Evolutionary conservation across 1,284 basidiomycete genomes (phyloP), one percentile per base, ranked within the genome.

Genomic region (Pseudozyma tsukubaensis): DNA sequence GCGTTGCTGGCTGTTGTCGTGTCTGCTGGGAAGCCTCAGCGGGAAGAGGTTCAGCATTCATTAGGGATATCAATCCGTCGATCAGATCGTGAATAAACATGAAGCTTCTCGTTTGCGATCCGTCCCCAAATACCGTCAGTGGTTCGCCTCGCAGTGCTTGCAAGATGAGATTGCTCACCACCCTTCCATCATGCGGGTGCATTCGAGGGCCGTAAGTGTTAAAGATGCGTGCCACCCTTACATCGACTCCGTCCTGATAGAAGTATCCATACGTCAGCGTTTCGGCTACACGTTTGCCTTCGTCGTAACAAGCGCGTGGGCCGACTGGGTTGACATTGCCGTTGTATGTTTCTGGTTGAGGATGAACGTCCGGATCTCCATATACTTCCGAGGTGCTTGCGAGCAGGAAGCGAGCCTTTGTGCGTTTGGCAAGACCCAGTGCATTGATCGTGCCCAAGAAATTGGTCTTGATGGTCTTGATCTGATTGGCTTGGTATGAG

Each of bases 81-180:
- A 88, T 84, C 44, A 88, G 83, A 79, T 88, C 88, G 82, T 93
- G 92, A 70, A 93, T 53, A 48, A 70, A 71, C 59, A 81, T 83
- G 90, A 98, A 97, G 18, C 94, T 97, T 62, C 96, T 91, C 19
- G 96, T 98, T 86, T 97, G 94, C 50, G 87, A 90, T 66, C 96
- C 96, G 83, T 98, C 96, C 53, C 96, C 96, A 86, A 97, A 99
- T 50, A 98, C 92, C 51, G 94, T 97, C 88, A 99, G 90, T 85
- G 97, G 92, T 86, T 98, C 91, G 53, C 94, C 94, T 78, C 92
- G 92, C 62, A 99, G 89, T 10, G 95, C 96, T 82, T 97, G 95
- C 59, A 97, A 92, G 83, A 97, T 96, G 86, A 99, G 97, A 87
- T 98, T 98, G 83, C 94, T 96, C 37, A 99, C 96, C 63, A 99